Evolutionary conservation across 164 flowering plant genomes (phyloP).

Genomic region (Chimonanthus praecox): DNA sequence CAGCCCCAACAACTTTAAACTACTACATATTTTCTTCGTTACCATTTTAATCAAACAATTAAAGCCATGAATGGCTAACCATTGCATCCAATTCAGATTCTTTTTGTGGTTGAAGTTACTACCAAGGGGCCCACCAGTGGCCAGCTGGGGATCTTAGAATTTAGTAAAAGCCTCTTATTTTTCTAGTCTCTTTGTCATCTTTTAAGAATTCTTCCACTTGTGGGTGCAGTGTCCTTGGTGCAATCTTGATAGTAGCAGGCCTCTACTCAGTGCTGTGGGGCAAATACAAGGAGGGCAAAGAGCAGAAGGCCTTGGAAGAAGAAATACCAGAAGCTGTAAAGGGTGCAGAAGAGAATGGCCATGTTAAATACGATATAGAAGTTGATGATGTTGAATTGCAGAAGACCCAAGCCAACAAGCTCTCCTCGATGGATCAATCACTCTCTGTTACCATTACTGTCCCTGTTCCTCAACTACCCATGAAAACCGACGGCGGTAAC

Average conservation of each 20-base stretch:
- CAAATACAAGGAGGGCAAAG: constrained; percentile 64
- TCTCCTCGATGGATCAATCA: constrained; percentile 9
- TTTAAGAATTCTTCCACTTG: neutral
- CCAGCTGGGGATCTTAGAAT: too few relatives aligned
- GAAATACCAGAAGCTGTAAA: constrained; percentile 43
- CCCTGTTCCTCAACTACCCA: constrained; percentile 21
- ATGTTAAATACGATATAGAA: constrained; percentile 34
- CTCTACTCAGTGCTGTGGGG: constrained; percentile 91
- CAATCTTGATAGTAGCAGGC: constrained; percentile 61
- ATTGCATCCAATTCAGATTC: too few relatives aligned
- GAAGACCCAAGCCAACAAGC: constrained; percentile 27
- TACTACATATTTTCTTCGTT: too few relatives aligned
- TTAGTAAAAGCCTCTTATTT: too few relatives aligned
- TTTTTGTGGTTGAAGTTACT: too few relatives aligned
- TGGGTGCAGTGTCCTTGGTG: constrained; percentile 61
- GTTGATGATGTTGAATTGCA: constrained; percentile 29
- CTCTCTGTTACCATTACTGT: constrained; percentile 7
- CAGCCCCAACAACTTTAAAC: too few relatives aligned
- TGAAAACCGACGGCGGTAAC: constrained; percentile 20
- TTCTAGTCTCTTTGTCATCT: too few relatives aligned
- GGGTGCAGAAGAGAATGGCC: constrained; percentile 18
- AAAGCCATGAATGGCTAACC: too few relatives aligned
- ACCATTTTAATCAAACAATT: too few relatives aligned
- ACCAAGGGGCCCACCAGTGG: too few relatives aligned
- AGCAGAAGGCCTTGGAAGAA: constrained; percentile 14